Evolutionary conservation across 2,329 filamentous ascomycete species (phyloP), one percentile per base, ranked within the genome.

Genomic region (Annulohypoxylon truncatum): DNA sequence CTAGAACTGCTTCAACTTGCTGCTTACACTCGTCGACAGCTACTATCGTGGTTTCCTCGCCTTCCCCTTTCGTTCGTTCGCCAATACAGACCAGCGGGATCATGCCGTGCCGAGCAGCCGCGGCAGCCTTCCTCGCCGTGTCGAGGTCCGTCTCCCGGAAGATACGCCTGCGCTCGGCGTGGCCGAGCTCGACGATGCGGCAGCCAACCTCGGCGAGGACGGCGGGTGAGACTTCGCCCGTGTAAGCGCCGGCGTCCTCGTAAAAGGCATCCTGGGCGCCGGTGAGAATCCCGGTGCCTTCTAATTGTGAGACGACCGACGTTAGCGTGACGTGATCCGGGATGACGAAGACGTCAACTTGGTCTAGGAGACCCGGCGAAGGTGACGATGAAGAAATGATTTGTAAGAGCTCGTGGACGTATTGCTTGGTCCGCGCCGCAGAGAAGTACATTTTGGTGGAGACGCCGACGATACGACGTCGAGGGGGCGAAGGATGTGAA

Each of bases 381-480:
- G 55, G 72, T 64, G 60, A 72, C 72, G 77, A 38, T 12, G 42
- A 52, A 7, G 82, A 76, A 38, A 85, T 75, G 7, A 82, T 82
- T 28, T 80, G 70, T 12, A 87, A 78, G 13, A 91, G 77, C 5
- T 79, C 79, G 53, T 77, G 70, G 75, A 87, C 80, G 75, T 90
- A 90, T 59, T 82, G 74, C 47, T 84, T 79, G 1, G 91, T 94
- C 66, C 84, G 83, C 9, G 85, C 79, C 7, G 90, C 85, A 66
- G 89, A 87, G 80, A 94, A 94, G 84, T 94, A 94, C 87, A 93
- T 92, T 75, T 94, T 94, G 38, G 91, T 87, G 48, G 89, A 91
- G 69, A 93, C 89, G 77, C 91, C 91, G 64, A 94, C 83, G 66
- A 94, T 82, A 73, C 88, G 89, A 74, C 87, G 87, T 48, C 82